Evolutionary conservation across 257 asterid genomes (phyloP), one percentile per base, ranked within the genome.

Genomic region (Cynanchum wilfordii): DNA sequence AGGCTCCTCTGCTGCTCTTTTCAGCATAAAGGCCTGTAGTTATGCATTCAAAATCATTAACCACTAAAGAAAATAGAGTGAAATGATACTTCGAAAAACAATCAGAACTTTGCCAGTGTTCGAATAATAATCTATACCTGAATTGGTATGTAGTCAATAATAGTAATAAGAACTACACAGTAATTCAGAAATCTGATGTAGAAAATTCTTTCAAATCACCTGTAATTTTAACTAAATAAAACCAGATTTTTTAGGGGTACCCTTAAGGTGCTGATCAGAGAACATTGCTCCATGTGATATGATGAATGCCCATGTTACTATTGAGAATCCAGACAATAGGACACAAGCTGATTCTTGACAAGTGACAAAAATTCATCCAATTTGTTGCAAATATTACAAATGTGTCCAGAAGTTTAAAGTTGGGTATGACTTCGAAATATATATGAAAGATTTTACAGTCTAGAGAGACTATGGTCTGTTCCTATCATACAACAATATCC

Each of bases 1-100:
- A 72, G 98, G 97, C 77, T 91, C 97, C 79, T 91, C 98, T 56
- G 95, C 94, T 63, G 98, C 97, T 85, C 97, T 91, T 88, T 86
- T 94, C 78, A 94, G 82, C 98, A 94, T 91, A 77, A 94, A 94
- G 5, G 98, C 98, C 98, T 94, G 83, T 42, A 33, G 64, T 36
- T 17, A 30, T 64, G 29, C 69, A 36, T 36, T 64, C 27, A 64
- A 7, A 19, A 36, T 33, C 69, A 64, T 64, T 36, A 17, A 64
- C 15, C 38, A 19, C 66, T 36, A 36, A 64, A 8, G 24, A 3
- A 24, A 58, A 58, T 58, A 27, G 8, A 42, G 47, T 42, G 10
- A 0, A 24, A 58, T 25, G 25, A 4, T 19, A 54, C 59, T 54
- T 20, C 10, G 27, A 3, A 1, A 58, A 25, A 58, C 29, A 58